Evolutionary conservation across 2,329 filamentous ascomycete genomes (phyloP), one percentile per base, ranked within the genome.

Genomic region (Pseudogymnoascus sp.): DNA sequence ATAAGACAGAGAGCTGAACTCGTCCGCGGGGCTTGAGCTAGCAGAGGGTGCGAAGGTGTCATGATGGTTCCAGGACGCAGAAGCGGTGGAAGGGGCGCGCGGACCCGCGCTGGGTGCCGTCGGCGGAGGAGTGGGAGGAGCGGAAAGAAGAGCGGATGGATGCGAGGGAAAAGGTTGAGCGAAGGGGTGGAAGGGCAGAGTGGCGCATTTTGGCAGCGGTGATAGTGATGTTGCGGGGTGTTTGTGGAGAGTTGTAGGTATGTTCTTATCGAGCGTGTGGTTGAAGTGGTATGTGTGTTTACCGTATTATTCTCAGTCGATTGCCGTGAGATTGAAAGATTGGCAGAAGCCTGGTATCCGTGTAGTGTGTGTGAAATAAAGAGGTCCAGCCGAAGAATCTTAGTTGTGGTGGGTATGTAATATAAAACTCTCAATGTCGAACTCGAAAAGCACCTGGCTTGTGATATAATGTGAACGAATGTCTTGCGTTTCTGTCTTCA

Each of bases 61-160:
- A 11, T 55, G 49, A 2, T 28, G 49, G 28, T 55, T 55, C 49
- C 49, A 55, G n/a, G 28, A 55, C 14, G 49, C 9, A 28, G 78
- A 78, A 28, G 78, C 74, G 65, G 75, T 73, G 23, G 81, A 82
- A 31, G 74, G 73, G 66, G 75, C 77, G 3, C 79, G 79, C 65
- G 71, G 63, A 37, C 68, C 63, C 62, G 68, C 68, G 58, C 64
- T 68, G 5, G 71, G 71, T 63, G 66, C 66, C 5, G 71, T 71
- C n/a, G 7, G 68, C 62, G 59, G 59, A 76, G 65, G 75, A 78
- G 63, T 77, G 77, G 14, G 75, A 79, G 63, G 82, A 80, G 64
- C 82, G 81, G 72, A 84, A 77, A 8, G 81, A 82, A 58, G 78
- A 79, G 65, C 81, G 80, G 58, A 85, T 71, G 66, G 71, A 74